phyloP scores from a whole-genome alignment of 345 rosid genomes.

The Raphanus raphanistrum region DNA sequence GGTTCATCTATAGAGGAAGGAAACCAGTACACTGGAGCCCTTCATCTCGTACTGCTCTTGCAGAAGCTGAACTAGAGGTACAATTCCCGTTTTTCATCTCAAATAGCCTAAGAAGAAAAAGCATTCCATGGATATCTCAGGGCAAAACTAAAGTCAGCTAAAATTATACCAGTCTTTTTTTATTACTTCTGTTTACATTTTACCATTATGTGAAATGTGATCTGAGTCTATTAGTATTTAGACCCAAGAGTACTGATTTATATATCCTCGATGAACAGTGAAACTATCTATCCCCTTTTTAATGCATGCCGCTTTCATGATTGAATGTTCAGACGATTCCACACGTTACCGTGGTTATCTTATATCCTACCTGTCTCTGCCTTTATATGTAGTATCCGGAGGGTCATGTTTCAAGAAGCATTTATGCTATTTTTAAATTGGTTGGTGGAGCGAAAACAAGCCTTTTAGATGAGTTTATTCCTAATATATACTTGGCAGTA shows the following conservation, averaged over 20 bases:
- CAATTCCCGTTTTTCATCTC: neutral
- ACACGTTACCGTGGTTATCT: slow-evolving; percentile 15
- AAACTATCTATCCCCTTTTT: neutral
- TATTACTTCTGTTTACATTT: neutral
- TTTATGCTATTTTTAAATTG: slow-evolving; percentile 72
- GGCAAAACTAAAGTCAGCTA: slow-evolving; percentile 1
- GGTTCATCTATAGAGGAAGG: slow-evolving; percentile 87
- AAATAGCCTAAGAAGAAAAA: neutral
- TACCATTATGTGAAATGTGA: neutral
- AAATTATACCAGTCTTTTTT: slow-evolving; percentile 15
- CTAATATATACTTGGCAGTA: slow-evolving; percentile 74
- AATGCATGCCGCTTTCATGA: slow-evolving; percentile 1
- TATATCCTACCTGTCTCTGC: slow-evolving; percentile 7
- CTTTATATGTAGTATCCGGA: slow-evolving; percentile 76
- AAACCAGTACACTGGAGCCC: slow-evolving; percentile 99
- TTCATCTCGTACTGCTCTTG: slow-evolving; percentile 95
- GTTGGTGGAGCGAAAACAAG: slow-evolving; percentile 46
- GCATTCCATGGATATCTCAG: neutral
- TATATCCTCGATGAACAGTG: neutral
- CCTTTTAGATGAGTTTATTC: slow-evolving; percentile 62
- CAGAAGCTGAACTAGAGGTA: slow-evolving; percentile 99
- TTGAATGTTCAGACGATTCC: neutral
- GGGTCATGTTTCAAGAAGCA: slow-evolving; percentile 91
- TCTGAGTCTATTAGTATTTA: neutral
- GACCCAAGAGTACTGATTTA: neutral